Percentiles rank a stretch among this genome's conserved stretches.
Conservation (phyloP, 2,329 filamentous ascomycete genomes). For the Ceratocystis alfenasii region DNA sequence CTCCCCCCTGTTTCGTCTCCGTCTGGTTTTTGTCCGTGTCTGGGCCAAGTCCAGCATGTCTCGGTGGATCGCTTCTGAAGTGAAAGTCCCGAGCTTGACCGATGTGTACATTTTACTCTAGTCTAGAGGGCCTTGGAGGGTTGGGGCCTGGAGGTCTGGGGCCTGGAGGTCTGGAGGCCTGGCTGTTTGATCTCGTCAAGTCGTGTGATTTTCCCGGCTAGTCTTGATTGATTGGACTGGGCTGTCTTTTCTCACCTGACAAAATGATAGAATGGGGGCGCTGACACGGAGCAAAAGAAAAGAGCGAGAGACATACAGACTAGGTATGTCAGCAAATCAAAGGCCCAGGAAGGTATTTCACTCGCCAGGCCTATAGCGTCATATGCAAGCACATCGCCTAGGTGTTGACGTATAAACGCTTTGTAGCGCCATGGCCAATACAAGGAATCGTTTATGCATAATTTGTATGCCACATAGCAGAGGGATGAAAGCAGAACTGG, state of each 20-base stretch:
- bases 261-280: no score
- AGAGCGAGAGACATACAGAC: no score
- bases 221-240: neutral
- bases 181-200: neutral
- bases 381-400: neutral
- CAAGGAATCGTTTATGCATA: constrained; percentile 3
- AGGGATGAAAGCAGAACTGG: neutral
- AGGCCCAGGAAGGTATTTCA: neutral
- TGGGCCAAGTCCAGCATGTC: neutral
- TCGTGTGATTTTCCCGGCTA: neutral
- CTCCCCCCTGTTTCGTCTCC: neutral
- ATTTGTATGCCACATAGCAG: neutral
- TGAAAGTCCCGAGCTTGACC: neutral
- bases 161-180: no score
- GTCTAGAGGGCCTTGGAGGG: no score
- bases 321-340: no score
- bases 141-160: no score
- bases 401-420: neutral
- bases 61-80: neutral
- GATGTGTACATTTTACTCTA: no score
- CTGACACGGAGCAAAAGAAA: no score
- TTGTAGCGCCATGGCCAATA: constrained; percentile 6
- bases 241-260: no score
- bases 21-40: neutral
- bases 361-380: no score